phyloP scores from a whole-genome alignment of 2,329 filamentous ascomycete species.

The Neofusicoccum cordaticola region DNA sequence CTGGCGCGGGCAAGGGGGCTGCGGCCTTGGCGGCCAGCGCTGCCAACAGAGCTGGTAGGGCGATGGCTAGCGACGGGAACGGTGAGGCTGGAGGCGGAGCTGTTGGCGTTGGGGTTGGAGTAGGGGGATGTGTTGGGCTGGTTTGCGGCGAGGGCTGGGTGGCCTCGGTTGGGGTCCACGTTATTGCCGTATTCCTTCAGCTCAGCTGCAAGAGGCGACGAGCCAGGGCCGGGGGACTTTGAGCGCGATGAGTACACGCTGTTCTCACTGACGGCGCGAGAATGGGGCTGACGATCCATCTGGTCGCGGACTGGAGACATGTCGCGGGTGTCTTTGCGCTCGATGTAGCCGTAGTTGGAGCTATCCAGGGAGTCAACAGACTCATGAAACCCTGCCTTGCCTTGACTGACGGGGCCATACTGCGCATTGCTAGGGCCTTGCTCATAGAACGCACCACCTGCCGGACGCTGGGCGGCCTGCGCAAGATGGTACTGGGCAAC shows the following conservation, averaged over 20 bases:
- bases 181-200: constrained; percentile 1
- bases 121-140: background rate
- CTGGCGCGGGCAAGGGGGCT: constrained; percentile 47
- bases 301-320: constrained; percentile 18
- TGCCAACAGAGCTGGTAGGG: background rate
- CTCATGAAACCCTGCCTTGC: constrained; percentile 32
- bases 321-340: constrained; percentile 6
- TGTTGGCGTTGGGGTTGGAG: constrained; percentile 4
- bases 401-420: constrained; percentile 25
- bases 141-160: background rate
- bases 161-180: background rate
- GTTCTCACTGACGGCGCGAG: constrained; percentile 27
- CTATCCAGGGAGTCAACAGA: constrained; percentile 37
- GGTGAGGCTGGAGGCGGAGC: background rate
- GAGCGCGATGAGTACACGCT: constrained; percentile 10
- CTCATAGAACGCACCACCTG: constrained; percentile 44
- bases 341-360: constrained; percentile 26
- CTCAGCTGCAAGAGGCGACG: constrained; percentile 3
- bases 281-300: constrained; percentile 25
- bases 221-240: background rate
- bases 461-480: constrained; percentile 49
- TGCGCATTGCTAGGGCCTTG: constrained; percentile 26
- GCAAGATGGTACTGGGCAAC: constrained; percentile 69
- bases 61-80: background rate
- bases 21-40: constrained; percentile 27